Base-by-base conservation (phyloP, 805 yeast species). In the Saccharomycopsis schoenii region DNA sequence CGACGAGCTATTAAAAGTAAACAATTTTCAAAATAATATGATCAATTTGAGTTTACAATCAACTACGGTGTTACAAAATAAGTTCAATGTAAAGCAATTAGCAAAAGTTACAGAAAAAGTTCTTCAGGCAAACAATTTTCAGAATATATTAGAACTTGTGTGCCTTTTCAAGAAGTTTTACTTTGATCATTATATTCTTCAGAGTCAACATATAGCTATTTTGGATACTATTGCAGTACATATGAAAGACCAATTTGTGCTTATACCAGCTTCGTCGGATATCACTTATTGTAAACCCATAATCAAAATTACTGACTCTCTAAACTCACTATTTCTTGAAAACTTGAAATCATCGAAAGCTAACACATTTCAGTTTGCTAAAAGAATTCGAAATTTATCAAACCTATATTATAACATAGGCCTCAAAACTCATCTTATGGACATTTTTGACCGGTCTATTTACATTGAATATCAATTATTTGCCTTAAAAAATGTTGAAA, bases 331-430 rank as follows among this genome's bases (percentile, higher is more conserved):
- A 47, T 24, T 47, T 47, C 25, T n/a, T 47, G 52, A 19, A 24
- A 47, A 47, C 34, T 8, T 47, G n/a, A 47, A 24, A 24, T 19
- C 52, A 4, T 47, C 52, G 9, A 47, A 47, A 11, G n/a, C 34
- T 10, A 21, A 47, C 21, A 10, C 34, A 47, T 47, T 47, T 12
- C 52, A 47, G 25, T 47, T 47, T 47, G 58, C 55, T 19, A 80
- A 77, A 63, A 68, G 85, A 60, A 67, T 79, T 6, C 71, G 75
- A 57, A 81, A 80, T 65, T 63, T 82, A 2, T 76, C 83, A 2
- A 80, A 78, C 63, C 57, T 82, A 12, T 68, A 75, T 6, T 81
- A 73, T 66, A 77, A 79, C 61, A 66, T 72, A 56, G 81, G 79
- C 0, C 54, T 62, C 70, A 68, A 9, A 69, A 63, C 21, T 15